These are phyloP conservation scores for Pneumocystis sp. DNA, from an alignment of 1,139 yeast species.

Conservation along the genomic window DNA sequence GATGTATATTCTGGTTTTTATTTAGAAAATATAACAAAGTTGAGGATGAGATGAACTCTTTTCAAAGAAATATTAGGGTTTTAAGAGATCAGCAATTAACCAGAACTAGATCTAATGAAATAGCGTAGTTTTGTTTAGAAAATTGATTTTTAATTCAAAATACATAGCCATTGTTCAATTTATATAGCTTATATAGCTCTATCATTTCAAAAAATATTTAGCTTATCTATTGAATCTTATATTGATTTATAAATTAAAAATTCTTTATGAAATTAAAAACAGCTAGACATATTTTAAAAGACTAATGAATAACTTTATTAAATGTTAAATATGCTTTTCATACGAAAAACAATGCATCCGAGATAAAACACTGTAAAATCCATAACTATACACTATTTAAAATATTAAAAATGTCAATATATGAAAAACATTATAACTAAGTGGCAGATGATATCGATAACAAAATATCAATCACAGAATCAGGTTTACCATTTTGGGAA, in stretches of 20 bases:
- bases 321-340: not conserved
- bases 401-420: not conserved
- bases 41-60: conserved; percentile 46
- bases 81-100: not conserved
- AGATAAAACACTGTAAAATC: not conserved
- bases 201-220: not conserved
- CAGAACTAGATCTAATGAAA: not conserved
- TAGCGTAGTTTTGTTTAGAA: not conserved
- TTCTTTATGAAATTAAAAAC: not conserved
- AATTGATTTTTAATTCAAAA: not conserved
- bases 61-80: conserved; percentile 29
- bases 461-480: not conserved
- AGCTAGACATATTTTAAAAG: not conserved
- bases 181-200: too few species aligned
- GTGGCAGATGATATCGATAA: not conserved
- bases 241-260: not conserved
- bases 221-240: too few species aligned
- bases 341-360: not conserved
- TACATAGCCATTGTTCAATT: not conserved
- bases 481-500: not conserved
- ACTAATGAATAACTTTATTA: not conserved
- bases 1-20: conserved; percentile 45
- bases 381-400: not conserved
- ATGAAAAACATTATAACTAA: not conserved
- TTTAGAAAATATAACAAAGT: conserved; percentile 42